Evolutionary conservation across 805 yeast genomes (phyloP).

Genomic region (Ogataea wickerhamii): DNA sequence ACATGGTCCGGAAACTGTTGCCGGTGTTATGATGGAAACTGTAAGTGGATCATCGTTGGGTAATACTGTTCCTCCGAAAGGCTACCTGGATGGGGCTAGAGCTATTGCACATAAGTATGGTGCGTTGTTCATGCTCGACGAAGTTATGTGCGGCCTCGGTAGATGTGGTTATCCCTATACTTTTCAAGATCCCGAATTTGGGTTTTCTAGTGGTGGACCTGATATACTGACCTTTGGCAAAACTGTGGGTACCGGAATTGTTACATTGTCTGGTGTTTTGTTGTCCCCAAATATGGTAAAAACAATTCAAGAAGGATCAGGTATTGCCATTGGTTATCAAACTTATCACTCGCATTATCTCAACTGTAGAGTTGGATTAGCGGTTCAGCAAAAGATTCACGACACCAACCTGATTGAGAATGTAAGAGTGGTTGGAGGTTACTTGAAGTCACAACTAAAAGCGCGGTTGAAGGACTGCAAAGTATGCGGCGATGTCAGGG

Average conservation of each 20-base stretch:
- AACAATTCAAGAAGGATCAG: slow-evolving; percentile 38
- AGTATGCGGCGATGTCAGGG: slow-evolving; percentile 48
- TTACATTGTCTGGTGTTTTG: slow-evolving; percentile 45
- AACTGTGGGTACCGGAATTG: slow-evolving; percentile 47
- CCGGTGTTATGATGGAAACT: slow-evolving; percentile 42
- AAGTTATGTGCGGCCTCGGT: slow-evolving; percentile 56
- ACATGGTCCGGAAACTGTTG: slow-evolving; percentile 41
- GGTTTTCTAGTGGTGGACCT: slow-evolving; percentile 32
- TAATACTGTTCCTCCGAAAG: slow-evolving; percentile 40
- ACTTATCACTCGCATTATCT: slow-evolving; percentile 46
- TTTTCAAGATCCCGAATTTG: slow-evolving; percentile 22
- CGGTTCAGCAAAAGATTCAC: slow-evolving; percentile 42
- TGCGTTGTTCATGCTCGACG: slow-evolving; percentile 45
- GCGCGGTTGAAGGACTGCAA: slow-evolving; percentile 25
- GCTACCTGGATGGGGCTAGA: slow-evolving; percentile 43
- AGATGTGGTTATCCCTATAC: slow-evolving; percentile 47
- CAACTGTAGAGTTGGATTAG: slow-evolving; percentile 42
- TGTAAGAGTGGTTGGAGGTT: slow-evolving; percentile 39
- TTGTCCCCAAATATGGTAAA: slow-evolving; percentile 38
- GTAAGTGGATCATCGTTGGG: slow-evolving; percentile 46
- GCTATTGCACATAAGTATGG: slow-evolving; percentile 49
- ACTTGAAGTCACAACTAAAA: slow-evolving; percentile 35
- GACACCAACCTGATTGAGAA: slow-evolving; percentile 37
- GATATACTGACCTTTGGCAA: slow-evolving; percentile 48
- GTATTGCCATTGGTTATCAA: slow-evolving; percentile 42